phyloP scores from a whole-genome alignment of 345 rosid genomes.

The Gossypium stocksii region DNA sequence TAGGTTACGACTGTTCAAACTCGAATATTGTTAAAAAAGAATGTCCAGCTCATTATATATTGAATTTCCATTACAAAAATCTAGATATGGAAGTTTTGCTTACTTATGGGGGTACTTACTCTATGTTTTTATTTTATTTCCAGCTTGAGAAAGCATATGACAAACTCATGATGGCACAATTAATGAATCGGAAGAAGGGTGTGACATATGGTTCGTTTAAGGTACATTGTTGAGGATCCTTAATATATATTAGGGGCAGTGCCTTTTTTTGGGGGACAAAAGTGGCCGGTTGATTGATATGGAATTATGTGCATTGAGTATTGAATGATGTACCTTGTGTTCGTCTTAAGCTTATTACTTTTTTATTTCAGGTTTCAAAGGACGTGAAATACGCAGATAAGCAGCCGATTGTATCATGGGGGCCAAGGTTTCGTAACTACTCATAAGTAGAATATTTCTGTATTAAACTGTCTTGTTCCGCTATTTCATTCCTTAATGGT shows the following conservation, averaged over 20 bases:
- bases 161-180: conserved; percentile 88
- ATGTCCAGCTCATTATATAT: background rate
- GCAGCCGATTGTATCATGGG: conserved; percentile 95
- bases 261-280: background rate
- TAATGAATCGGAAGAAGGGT: conserved; percentile 76
- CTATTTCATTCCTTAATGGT: background rate
- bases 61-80: background rate
- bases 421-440: conserved; percentile 65
- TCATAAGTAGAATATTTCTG: background rate
- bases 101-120: conserved; percentile 9
- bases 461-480: background rate
- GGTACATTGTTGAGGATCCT: conserved; percentile 25
- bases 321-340: conserved; percentile 9
- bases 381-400: conserved; percentile 97
- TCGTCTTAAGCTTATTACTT: conserved; percentile 9
- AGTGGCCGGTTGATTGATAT: background rate
- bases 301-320: background rate
- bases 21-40: background rate
- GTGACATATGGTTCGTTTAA: conserved; percentile 77
- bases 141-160: conserved; percentile 99
- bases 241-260: background rate
- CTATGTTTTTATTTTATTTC: conserved; percentile 16
- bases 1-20: conserved; percentile 28
- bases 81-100: background rate
- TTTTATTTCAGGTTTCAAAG: conserved; percentile 71